Percentiles rank a stretch among this genome's conserved stretches.
Evolutionary conservation across 805 yeast species (phyloP).

Genomic region (Kuraishia molischiana): DNA sequence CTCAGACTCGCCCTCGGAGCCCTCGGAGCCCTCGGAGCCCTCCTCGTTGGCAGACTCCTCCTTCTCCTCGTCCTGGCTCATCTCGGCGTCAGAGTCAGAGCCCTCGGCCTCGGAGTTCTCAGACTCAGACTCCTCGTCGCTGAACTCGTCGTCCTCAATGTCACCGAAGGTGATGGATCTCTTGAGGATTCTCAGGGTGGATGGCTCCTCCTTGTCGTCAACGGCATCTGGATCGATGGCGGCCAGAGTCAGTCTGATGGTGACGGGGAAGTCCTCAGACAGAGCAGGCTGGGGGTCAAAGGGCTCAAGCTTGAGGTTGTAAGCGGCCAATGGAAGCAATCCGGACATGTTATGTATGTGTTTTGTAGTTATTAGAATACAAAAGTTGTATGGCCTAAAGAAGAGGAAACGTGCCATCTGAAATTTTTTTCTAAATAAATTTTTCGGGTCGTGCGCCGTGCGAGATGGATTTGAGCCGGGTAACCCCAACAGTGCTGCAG

Average conservation of each 20-base stretch:
- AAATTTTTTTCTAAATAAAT: too few relatives aligned
- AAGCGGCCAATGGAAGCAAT: constrained; percentile 78
- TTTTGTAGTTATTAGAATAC: too few relatives aligned
- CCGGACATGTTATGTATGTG: constrained; percentile 39
- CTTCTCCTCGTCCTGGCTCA: constrained; percentile 17
- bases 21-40: constrained; percentile 40
- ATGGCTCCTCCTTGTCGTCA: constrained; percentile 74
- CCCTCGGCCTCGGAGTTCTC: constrained; percentile 34
- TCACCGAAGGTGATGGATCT: constrained; percentile 36
- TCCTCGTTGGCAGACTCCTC: constrained; percentile 26
- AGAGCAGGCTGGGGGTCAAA: constrained; percentile 83
- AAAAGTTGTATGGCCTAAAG: too few relatives aligned
- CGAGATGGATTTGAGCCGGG: not conserved
- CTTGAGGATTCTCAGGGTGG: constrained; percentile 84
- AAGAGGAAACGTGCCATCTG: too few relatives aligned
- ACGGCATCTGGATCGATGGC: constrained; percentile 87
- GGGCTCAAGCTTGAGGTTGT: constrained; percentile 78
- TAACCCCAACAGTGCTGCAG: not conserved
- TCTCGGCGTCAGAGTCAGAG: constrained; percentile 16
- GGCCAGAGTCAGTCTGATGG: constrained; percentile 88
- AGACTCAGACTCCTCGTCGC: constrained; percentile 33
- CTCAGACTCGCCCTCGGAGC: constrained; percentile 45
- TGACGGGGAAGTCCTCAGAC: constrained; percentile 77
- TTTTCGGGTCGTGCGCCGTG: not conserved
- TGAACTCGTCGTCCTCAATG: constrained; percentile 33